Base-by-base conservation (phyloP, 192 early-diverging fungal species). In the Coemansia sp. region DNA sequence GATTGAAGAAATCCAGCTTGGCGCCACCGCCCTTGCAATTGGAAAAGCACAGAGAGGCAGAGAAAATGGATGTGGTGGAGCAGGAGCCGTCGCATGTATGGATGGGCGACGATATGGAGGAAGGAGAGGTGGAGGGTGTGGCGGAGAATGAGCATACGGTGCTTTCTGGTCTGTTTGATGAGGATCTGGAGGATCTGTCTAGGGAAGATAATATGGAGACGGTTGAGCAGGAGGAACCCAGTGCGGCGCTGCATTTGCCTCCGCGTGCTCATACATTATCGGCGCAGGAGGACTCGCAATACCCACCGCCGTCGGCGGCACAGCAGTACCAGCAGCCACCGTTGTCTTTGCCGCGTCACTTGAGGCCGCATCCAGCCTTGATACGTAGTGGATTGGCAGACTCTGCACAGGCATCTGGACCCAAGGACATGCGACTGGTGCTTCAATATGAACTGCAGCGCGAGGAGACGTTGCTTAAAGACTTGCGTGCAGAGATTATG, bases 1-100 rank as follows among this genome's bases (percentile, higher is more conserved):
- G 53, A 53, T 45, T 69, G 44, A 76, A 76, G 29, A 69, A 55
- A 17, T 76, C 66, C 2, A 76, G 72, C 8, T 36, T 69, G 47
- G 72, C 72, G 26, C 69, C 69, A 22, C 35, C 68, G 22, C 72
- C 66, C 9, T 26, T 69, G 57, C 52, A 56, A 13, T 9, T 72
- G 30, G 56, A 55, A 9, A 26, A n/a, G 29, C 37, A 23, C 0
- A 10, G 27, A 1, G 7, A 9, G 11, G 25, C 0, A 15, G 3
- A 28, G 30, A 5, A 25, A 23, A 7, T 6, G 47, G n/a, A n/a
- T n/a, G n/a, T n/a, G n/a, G n/a, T n/a, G n/a, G n/a, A n/a, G n/a
- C n/a, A n/a, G n/a, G n/a, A n/a, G n/a, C n/a, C n/a, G n/a, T n/a
- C n/a, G n/a, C n/a, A n/a, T n/a, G n/a, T n/a, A n/a, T 23, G 43